These are phyloP conservation scores for Botrytis tulipae DNA, from an alignment of 2,329 filamentous ascomycete genomes.

Conservation along the genomic window DNA sequence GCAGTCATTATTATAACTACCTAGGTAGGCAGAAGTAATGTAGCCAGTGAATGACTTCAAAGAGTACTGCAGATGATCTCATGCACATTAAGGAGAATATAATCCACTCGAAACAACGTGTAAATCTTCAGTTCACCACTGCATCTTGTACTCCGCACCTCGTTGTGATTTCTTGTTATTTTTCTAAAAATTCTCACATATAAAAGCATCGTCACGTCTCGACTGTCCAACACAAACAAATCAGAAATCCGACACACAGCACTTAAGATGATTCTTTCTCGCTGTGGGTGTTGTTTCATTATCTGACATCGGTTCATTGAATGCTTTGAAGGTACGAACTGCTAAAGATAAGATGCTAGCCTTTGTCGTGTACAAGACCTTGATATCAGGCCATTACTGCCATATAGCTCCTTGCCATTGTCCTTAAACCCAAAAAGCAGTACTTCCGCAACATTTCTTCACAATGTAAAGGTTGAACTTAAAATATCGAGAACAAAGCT, in stretches of 20 bases:
- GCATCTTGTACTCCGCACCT: too few relatives aligned
- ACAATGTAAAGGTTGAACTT: too few relatives aligned
- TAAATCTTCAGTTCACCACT: background rate
- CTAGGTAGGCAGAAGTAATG: too few relatives aligned
- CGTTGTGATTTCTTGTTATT: accelerated
- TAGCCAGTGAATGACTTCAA: accelerated
- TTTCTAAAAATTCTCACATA: background rate
- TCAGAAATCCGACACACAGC: too few relatives aligned
- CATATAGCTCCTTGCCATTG: background rate
- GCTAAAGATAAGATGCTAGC: too few relatives aligned
- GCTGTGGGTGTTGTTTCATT: background rate
- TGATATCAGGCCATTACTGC: background rate
- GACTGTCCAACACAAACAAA: background rate
- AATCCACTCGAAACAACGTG: background rate
- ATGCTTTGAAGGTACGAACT: too few relatives aligned
- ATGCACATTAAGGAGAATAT: background rate
- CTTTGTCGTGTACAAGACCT: too few relatives aligned
- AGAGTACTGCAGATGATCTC: too few relatives aligned
- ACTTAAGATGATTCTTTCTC: too few relatives aligned
- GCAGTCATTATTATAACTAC: accelerated
- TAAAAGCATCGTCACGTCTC: background rate
- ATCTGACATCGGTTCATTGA: too few relatives aligned
- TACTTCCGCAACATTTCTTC: accelerated
- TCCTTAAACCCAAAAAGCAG: background rate
- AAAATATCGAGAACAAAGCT: accelerated